phyloP scores from a whole-genome alignment of 306 rosid species.

The cucumber (Cucumis sativus) region DNA sequence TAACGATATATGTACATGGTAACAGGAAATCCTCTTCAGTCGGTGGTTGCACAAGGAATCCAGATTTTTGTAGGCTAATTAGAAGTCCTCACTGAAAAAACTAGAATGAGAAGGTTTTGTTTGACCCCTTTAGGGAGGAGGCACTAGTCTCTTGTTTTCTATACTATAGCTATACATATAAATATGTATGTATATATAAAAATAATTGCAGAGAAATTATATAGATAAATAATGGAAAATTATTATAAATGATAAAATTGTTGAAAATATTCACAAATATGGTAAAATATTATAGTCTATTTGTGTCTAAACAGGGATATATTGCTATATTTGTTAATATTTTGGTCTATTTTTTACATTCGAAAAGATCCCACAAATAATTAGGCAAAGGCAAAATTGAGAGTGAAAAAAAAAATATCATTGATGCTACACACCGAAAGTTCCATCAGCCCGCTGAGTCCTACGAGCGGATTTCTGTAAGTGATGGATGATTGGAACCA shows the following conservation, averaged over 20 bases:
- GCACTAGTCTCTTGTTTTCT: background rate
- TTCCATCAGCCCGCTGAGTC: constrained; percentile 68
- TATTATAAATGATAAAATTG: too few relatives aligned
- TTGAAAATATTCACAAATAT: too few relatives aligned
- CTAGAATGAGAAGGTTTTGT: background rate
- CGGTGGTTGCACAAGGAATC: background rate
- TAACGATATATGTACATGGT: background rate
- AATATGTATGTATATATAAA: too few relatives aligned
- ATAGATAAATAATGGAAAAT: too few relatives aligned
- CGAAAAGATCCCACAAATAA: too few relatives aligned
- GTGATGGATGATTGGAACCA: constrained; percentile 77
- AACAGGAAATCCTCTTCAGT: background rate
- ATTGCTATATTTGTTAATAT: too few relatives aligned
- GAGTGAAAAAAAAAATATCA: background rate
- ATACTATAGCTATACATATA: too few relatives aligned
- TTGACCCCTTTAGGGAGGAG: background rate
- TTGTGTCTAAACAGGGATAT: too few relatives aligned
- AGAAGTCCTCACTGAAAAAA: background rate
- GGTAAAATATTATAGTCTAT: too few relatives aligned
- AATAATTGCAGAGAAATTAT: too few relatives aligned
- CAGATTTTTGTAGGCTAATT: background rate
- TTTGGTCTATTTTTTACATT: too few relatives aligned
- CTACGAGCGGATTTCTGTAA: constrained; percentile 41
- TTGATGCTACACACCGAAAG: constrained; percentile 37
- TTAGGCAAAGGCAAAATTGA: background rate